Conservation (phyloP, 371 early-diverging fungal species). For the Actinomucor elegans region DNA sequence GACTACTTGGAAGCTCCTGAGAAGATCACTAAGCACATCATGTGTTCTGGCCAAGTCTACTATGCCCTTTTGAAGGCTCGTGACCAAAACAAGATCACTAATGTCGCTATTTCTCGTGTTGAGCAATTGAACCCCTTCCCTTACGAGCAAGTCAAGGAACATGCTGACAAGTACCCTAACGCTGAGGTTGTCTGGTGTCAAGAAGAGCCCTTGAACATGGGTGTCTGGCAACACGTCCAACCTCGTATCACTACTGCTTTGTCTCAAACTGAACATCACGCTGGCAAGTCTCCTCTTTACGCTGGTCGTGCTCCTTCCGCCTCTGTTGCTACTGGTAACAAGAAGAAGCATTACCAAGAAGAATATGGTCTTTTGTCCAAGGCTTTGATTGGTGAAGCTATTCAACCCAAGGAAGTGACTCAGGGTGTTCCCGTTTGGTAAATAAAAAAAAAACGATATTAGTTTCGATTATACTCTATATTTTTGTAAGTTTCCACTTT, state of each 20-base stretch:
- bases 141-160: conserved; percentile 83
- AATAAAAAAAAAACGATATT: conserved; percentile 4
- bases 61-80: conserved; percentile 88
- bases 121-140: conserved; percentile 98
- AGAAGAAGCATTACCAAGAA: conserved; percentile 94
- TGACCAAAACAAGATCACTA: conserved; percentile 79
- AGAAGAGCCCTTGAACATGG: conserved; percentile 95
- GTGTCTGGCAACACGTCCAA: conserved; percentile 86
- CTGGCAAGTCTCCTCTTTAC: conserved; percentile 72
- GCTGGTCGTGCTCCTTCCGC: conserved; percentile 93
- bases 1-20: conserved; percentile 72
- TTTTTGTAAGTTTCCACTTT: no score
- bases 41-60: conserved; percentile 97
- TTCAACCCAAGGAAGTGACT: conserved; percentile 65
- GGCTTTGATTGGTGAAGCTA: conserved; percentile 79
- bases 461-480: no score
- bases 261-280: conserved; percentile 69
- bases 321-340: conserved; percentile 95
- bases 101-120: conserved; percentile 90
- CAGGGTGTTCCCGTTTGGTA: conserved; percentile 74
- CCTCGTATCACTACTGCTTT: conserved; percentile 85
- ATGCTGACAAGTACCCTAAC: conserved; percentile 88
- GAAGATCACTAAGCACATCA: conserved; percentile 83
- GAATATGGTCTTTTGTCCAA: conserved; percentile 82
- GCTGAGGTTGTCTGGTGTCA: conserved; percentile 92